Base-by-base conservation (phyloP, 2,329 filamentous ascomycete species). In the Arthrobotrys conoides region DNA sequence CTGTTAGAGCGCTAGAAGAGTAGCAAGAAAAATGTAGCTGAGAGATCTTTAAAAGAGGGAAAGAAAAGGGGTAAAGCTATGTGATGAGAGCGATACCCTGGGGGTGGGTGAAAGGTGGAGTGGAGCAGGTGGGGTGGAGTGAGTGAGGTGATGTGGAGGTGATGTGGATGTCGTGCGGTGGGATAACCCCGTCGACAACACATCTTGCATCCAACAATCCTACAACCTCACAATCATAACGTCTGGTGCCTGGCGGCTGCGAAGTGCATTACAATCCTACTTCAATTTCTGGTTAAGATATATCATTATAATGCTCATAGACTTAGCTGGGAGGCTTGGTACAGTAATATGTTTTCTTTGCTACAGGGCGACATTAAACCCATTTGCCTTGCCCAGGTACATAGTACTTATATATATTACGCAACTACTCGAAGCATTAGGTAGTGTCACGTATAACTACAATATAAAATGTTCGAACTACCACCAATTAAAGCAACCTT, bases 151-250 rank as follows among this genome's bases (percentile, higher is more conserved):
- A 64, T 46, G 44, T 71, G 41, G 44, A 55, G 30, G 30, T 71
- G 67, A 57, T 49, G 49, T 36, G 24, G 69, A 65, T 48, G 59
- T 49, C 24, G 46, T 33, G 48, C 67, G 59, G 51, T 49, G n/a
- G 24, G 49, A 61, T 46, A 46, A 55, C 36, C 55, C 71, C 65
- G 65, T 53, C 48, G 65, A 68, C 65, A 68, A 68, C 65, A 68
- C 65, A 68, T 68, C 65, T 9, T 22, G 49, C 30, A 9, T 38
- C 48, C 65, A 41, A 55, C 65, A 55, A 44, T 20, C 48, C 30
- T 18, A 53, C 18, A 44, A 18, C 51, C 65, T 55, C 36, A n/a
- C 36, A 46, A 44, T 55, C 36, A n/a, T 22, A 46, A 44, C 20
- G 27, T 8, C 44, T 16, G 16, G 12, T 2, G 3, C 12, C 5